Base-by-base conservation (phyloP, 2,329 filamentous ascomycete species). In the Colletotrichum tanaceti region DNA sequence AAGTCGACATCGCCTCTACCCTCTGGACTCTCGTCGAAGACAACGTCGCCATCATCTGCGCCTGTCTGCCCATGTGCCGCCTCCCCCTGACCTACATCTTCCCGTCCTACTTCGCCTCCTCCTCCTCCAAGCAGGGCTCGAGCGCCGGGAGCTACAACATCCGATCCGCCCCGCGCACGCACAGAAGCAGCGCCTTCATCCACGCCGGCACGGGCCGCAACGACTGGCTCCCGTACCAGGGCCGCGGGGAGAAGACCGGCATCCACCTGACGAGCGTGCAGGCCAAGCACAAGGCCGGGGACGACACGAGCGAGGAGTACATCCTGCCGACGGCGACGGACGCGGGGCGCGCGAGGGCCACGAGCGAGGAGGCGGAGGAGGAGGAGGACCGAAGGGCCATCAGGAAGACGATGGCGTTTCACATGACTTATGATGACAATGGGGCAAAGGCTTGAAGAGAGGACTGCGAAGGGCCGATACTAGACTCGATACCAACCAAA, bases 51-150 rank as follows among this genome's bases (percentile, higher is more conserved):
- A 75, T 76, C 43, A 66, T 75, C 20, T 75, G 74, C 55, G 73
- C 72, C 10, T 73, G 72, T 28, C 68, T 75, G 20, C 73, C 74
- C 14, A 72, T 74, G 54, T 81, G 79, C 63, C 79, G 79, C 50
- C 75, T 78, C 1, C 77, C 79, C n/a, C 75, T 82, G 16, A 74
- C 76, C 55, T 76, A 74, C 58, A 61, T 81, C 43, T 79, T 81
- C 70, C 79, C 80, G 1, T 72, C 74, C 6, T 68, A 77, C 58
- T 81, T 81, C 50, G 70, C 66, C 13, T 65, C 70, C 58, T 81
- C 81, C 50, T 70, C 66, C 13, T 65, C 70, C 20, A 71, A 63
- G 35, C 58, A 61, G 43, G 67, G 38, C 9, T 70, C 64, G 41
- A 65, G 44, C 16, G 46, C 41, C 35, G 58, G 52, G 32, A 62